Evolutionary conservation across 257 asterid species (phyloP).

Genomic region (Solanum neorickii): DNA sequence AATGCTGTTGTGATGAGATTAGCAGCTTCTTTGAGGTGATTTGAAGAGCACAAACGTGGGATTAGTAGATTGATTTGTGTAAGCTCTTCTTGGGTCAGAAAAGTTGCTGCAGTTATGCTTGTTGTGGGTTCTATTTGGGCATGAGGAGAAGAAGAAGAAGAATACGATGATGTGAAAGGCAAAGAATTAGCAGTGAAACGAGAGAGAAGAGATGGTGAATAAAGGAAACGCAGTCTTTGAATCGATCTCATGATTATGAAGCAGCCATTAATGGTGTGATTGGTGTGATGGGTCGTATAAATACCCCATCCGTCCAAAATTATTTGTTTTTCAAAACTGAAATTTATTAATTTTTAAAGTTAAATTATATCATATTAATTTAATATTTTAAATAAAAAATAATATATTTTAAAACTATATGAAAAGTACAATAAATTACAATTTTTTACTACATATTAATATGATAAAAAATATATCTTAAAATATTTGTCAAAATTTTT

Average conservation of each 20-base stretch:
- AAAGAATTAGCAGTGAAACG: not conserved
- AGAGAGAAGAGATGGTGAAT: not conserved
- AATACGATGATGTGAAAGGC: not conserved
- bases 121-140: not conserved
- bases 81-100: conserved; percentile 27
- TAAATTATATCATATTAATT: too few relatives aligned
- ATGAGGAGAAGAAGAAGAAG: not conserved
- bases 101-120: not conserved
- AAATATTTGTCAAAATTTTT: too few relatives aligned
- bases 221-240: conserved; percentile 17
- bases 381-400: too few relatives aligned
- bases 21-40: conserved; percentile 37
- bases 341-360: too few relatives aligned
- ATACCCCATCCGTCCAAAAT: too few relatives aligned
- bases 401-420: too few relatives aligned
- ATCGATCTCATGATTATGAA: not conserved
- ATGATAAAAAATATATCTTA: too few relatives aligned
- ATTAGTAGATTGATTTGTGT: conserved; percentile 36
- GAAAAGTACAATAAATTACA: too few relatives aligned
- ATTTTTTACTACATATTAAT: too few relatives aligned
- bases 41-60: conserved; percentile 39
- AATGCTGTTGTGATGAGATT: conserved; percentile 38
- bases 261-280: not conserved
- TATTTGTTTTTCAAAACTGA: too few relatives aligned
- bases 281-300: not conserved